A percentile compares a stretch with the other conserved stretches of the same genome.
Conservation (phyloP, 1,139 yeast genomes). For the Taiozyma sp. region DNA sequence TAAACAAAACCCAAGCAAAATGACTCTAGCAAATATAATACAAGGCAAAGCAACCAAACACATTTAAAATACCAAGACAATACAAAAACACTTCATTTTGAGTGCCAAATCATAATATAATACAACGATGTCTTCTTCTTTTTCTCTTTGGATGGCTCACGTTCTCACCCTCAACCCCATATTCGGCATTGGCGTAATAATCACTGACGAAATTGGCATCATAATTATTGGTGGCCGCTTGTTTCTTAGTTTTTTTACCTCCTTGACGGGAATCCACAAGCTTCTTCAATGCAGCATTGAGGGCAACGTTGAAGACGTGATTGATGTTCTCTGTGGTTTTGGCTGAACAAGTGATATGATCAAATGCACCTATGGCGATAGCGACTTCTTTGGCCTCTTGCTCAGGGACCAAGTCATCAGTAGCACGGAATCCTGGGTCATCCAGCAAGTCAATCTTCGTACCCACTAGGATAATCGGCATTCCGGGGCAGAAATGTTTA, state of each 20-base stretch:
- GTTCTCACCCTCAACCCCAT: background rate
- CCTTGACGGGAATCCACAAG: background rate
- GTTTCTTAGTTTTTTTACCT: background rate
- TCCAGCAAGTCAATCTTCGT: constrained; percentile 56
- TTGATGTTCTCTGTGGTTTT: constrained; percentile 61
- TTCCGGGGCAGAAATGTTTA: constrained; percentile 73
- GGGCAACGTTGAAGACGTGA: constrained; percentile 54
- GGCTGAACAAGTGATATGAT: constrained; percentile 80
- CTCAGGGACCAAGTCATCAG: constrained; percentile 32
- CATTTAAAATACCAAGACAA: background rate
- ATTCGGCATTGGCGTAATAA: background rate
- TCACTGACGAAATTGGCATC: background rate
- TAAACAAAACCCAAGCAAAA: background rate
- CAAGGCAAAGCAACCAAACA: background rate
- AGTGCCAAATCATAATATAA: constrained; percentile 5
- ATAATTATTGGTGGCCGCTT: background rate
- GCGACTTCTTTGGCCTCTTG: constrained; percentile 51
- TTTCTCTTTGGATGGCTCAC: background rate
- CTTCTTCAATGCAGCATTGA: constrained; percentile 17
- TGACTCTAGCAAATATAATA: background rate
- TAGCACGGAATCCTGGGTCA: constrained; percentile 16
- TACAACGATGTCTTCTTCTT: constrained; percentile 7
- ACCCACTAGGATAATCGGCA: constrained; percentile 76
- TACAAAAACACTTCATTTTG: background rate
- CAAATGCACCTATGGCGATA: constrained; percentile 62